A percentile compares a stretch with the other conserved stretches of the same genome.
These are phyloP conservation scores for Colletotrichum godetiae DNA, from an alignment of 2,329 filamentous ascomycete genomes.

Conservation along the genomic window DNA sequence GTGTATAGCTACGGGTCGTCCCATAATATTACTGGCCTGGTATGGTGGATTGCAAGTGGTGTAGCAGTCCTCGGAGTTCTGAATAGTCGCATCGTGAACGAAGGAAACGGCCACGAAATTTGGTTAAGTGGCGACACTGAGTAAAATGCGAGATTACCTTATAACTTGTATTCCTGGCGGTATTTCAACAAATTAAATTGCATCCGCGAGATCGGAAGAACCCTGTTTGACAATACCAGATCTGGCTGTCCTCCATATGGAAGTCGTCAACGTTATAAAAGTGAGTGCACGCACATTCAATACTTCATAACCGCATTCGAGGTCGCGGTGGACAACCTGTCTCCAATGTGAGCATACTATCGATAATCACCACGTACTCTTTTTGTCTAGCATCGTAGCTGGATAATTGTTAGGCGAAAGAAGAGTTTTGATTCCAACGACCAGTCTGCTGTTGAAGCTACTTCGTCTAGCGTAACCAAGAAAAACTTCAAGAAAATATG, in stretches of 20 bases:
- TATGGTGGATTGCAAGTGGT: constrained; percentile 24
- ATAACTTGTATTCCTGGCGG: too few relatives aligned
- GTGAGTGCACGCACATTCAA: too few relatives aligned
- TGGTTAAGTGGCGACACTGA: constrained; percentile 18
- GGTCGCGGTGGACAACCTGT: too few relatives aligned
- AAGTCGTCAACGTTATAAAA: too few relatives aligned
- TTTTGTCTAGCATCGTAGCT: too few relatives aligned
- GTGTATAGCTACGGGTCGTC: constrained; percentile 23
- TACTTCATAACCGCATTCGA: too few relatives aligned
- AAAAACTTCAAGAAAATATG: not conserved
- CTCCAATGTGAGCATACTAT: too few relatives aligned
- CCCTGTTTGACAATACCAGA: too few relatives aligned
- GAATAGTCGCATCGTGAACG: constrained; percentile 17
- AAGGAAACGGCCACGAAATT: constrained; percentile 25
- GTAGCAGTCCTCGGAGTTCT: constrained; percentile 15
- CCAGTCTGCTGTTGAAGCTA: not conserved
- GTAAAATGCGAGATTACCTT: not conserved
- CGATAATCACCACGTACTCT: too few relatives aligned
- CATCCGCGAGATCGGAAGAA: too few relatives aligned
- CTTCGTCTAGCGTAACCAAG: not conserved
- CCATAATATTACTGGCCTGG: constrained; percentile 14
- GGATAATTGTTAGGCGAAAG: not conserved
- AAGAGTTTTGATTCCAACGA: not conserved
- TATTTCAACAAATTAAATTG: too few relatives aligned
- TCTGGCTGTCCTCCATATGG: too few relatives aligned